Percentiles rank a stretch among this genome's conserved stretches.
phyloP scores from a whole-genome alignment of 2,329 filamentous ascomycete genomes.

The Colletotrichum phormii region DNA sequence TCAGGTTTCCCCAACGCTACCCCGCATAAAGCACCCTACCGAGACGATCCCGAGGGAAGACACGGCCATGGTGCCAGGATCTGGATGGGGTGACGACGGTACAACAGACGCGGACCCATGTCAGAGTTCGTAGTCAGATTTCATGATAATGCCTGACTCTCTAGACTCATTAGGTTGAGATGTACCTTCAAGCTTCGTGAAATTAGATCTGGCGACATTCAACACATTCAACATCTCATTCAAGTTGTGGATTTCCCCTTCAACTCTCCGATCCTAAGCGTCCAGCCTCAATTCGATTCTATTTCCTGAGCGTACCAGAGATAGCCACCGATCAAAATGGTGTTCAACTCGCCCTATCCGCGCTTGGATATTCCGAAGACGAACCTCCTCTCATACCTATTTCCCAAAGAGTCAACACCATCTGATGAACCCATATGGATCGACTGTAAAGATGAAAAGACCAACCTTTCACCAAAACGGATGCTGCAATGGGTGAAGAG shows the following conservation, averaged over 20 bases:
- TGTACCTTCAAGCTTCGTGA: background rate
- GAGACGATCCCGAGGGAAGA: constrained; percentile 32
- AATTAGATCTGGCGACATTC: background rate
- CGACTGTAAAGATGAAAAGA: constrained; percentile 58
- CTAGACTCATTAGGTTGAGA: background rate
- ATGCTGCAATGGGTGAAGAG: constrained; percentile 63
- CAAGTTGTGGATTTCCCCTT: background rate
- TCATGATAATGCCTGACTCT: background rate
- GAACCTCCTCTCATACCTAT: constrained; percentile 55
- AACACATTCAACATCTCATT: background rate
- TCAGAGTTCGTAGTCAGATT: background rate
- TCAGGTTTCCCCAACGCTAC: constrained; percentile 22
- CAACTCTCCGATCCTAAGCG: background rate
- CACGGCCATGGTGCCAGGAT: constrained; percentile 1
- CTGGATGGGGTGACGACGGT: background rate
- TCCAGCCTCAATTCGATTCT: background rate
- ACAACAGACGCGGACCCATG: background rate
- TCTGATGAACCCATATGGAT: constrained; percentile 64
- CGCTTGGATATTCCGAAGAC: constrained; percentile 56
- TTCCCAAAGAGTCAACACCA: constrained; percentile 43
- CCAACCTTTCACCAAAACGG: constrained; percentile 59
- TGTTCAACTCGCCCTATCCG: constrained; percentile 56
- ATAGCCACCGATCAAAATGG: constrained; percentile 45
- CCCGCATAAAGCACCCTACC: constrained; percentile 26
- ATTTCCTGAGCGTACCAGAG: background rate